A percentile compares a stretch with the other conserved stretches of the same genome.
These are phyloP conservation scores for Raffaelea arxii DNA, from an alignment of 2,329 filamentous ascomycete species.

Conservation along the genomic window DNA sequence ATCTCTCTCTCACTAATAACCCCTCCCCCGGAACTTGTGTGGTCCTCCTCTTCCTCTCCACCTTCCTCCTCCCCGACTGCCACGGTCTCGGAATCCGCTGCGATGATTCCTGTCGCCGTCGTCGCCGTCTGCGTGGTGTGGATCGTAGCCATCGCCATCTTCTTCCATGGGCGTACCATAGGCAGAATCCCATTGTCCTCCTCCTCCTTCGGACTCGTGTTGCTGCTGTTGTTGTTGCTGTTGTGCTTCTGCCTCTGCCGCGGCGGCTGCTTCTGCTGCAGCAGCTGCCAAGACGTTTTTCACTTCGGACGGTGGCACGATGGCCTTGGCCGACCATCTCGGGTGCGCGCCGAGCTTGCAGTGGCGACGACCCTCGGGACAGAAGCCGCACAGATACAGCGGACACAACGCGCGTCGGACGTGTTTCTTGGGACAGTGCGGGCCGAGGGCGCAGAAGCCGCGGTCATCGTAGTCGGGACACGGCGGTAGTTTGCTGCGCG, in stretches of 20 bases:
- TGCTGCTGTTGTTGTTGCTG: slow-evolving; percentile 20
- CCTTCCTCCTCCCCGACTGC: slow-evolving; percentile 22
- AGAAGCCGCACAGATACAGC: slow-evolving; percentile 90
- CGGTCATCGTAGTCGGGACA: slow-evolving; percentile 91
- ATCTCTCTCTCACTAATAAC: slow-evolving; percentile 1
- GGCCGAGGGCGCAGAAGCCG: slow-evolving; percentile 88
- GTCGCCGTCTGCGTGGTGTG: not conserved
- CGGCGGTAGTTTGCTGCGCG: slow-evolving; percentile 65
- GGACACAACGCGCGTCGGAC: slow-evolving; percentile 68
- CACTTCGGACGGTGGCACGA: slow-evolving; percentile 35
- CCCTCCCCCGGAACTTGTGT: slow-evolving; percentile 18
- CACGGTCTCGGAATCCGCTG: slow-evolving; percentile 18
- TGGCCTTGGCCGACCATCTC: slow-evolving; percentile 51
- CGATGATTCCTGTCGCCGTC: slow-evolving; percentile 1
- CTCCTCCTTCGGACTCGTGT: slow-evolving; percentile 23
- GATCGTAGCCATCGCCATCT: too few species aligned
- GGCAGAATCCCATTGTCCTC: too few species aligned
- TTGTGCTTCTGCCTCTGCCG: slow-evolving; percentile 14
- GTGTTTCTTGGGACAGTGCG: slow-evolving; percentile 80
- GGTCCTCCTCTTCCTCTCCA: slow-evolving; percentile 21
- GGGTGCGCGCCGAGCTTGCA: slow-evolving; percentile 80
- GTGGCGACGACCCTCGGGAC: slow-evolving; percentile 64
- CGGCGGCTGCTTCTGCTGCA: not conserved
- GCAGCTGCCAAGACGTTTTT: slow-evolving; percentile 32
- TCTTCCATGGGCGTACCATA: too few species aligned